Evolutionary conservation across 1,284 basidiomycete species (phyloP), one percentile per base, ranked within the genome.

Genomic region (Malassezia globosa): DNA sequence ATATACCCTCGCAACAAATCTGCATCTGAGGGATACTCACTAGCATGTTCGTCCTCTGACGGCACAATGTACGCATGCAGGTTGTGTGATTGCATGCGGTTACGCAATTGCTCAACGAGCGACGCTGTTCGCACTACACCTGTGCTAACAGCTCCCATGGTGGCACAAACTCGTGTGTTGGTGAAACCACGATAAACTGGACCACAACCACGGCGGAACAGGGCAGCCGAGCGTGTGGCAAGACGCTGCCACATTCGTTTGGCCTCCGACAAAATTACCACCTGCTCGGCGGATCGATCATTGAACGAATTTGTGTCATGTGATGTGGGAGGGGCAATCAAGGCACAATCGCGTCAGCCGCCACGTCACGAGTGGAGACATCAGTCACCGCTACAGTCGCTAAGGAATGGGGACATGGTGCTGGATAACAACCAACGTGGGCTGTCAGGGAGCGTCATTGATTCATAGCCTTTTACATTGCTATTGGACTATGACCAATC

Each of bases 1-100:
- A 95, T 85, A 74, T 80, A 94, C 0, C 80, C 84, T 22, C 90
- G 78, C 37, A 89, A 78, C 48, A 85, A 78, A 72, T 95, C 89
- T 56, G 59, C 62, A 24, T 58, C 59, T 33, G 67, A 63, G 22
- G 66, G 64, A 44, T 94, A 94, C 72, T 95, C 90, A 72, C 86
- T 89, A 11, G 80, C 82, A 74, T 96, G 89, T 84, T 70, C 60
- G 33, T 73, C 72, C 26, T 68, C 70, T 1, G 71, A 72, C 7
- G 72, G 72, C 21, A 74, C 56, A 35, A 74, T 53, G 51, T 73
- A 73, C 24, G 61, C 65, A 35, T 57, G 46, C 23, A 70, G 37
- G 19, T 50, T 51, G 18, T 60, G 39, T 44, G 57, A 42, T 7
- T 51, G 51, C 63, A 70, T 64, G 16, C 59, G 49, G 27, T 56